These are phyloP conservation scores for Sarcodon sp. DNA, from an alignment of 768 basidiomycete species.

Conservation along the genomic window DNA sequence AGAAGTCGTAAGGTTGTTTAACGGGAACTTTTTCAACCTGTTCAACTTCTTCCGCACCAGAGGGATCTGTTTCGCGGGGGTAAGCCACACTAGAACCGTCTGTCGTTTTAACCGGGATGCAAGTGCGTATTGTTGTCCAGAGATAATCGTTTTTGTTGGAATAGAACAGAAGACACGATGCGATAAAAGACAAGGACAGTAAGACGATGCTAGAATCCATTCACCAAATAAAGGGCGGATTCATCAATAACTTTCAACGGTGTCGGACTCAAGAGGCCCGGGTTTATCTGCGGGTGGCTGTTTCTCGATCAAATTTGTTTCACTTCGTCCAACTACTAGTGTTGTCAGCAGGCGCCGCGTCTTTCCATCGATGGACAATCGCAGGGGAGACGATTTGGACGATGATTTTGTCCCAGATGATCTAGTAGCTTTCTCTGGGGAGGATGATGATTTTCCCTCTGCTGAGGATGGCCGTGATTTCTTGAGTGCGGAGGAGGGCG, in stretches of 20 bases:
- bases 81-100: neutral
- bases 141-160: no score
- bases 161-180: no score
- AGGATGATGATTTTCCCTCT: constrained; percentile 27
- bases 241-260: neutral
- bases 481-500: constrained; percentile 33
- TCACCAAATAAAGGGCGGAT: neutral
- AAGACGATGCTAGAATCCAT: no score
- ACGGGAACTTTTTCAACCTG: neutral
- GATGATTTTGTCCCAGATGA: constrained; percentile 73
- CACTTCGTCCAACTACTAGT: neutral
- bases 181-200: no score
- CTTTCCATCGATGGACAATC: constrained; percentile 18
- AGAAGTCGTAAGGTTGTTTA: constrained; percentile 54
- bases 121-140: neutral
- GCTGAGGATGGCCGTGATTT: constrained; percentile 20
- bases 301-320: neutral
- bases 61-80: no score
- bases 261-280: neutral
- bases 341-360: neutral
- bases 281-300: neutral
- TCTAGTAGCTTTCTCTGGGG: constrained; percentile 48
- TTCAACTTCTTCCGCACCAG: no score
- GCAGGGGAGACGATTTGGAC: constrained; percentile 65
- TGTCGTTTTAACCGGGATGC: constrained; percentile 1